Evolutionary conservation across 2,329 filamentous ascomycete genomes (phyloP), one percentile per base, ranked within the genome.

Genomic region (Phialocephala sp.): DNA sequence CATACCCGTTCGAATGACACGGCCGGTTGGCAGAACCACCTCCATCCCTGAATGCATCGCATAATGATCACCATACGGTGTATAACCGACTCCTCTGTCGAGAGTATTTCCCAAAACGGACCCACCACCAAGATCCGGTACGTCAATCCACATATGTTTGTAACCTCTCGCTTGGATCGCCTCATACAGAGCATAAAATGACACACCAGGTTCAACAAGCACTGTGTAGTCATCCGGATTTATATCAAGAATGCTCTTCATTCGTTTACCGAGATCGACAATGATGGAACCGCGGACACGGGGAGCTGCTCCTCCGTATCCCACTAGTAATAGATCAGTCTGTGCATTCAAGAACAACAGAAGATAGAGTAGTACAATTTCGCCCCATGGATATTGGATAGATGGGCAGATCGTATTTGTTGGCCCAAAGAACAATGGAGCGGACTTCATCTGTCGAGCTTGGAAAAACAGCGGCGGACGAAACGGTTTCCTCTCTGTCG

Each of bases 151-250:
- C 77, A 4, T 3, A 73, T n/a, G n/a, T n/a, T n/a, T n/a, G n/a
- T n/a, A n/a, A n/a, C n/a, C n/a, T n/a, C n/a, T n/a, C n/a, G n/a
- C n/a, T n/a, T n/a, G n/a, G n/a, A n/a, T n/a, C n/a, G n/a, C 78
- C n/a, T 85, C 78, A 66, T 86, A 79, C 8, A 87, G 75, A 35
- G 79, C 79, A 62, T 81, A 80, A 70, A 81, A 87, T 0, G 84
- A 83, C 0, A 87, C 85, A 0, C 85, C 85, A 0, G 85, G 85
- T 71, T 87, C 84, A 4, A 87, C 79, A 0, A 87, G 74, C 50
- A 79, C 82, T 62, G 79, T 84, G 22, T 81, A 82, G 50, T 79
- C 80, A 18, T 83, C 80, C 0, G 77, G 78, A 69, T 84, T 81
- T 15, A 87, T 79, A 43, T 84, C 77, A 9, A 87, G 70, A 9